phyloP scores from a whole-genome alignment of 2,329 filamentous ascomycete genomes.

The Metarhizium sp. region DNA sequence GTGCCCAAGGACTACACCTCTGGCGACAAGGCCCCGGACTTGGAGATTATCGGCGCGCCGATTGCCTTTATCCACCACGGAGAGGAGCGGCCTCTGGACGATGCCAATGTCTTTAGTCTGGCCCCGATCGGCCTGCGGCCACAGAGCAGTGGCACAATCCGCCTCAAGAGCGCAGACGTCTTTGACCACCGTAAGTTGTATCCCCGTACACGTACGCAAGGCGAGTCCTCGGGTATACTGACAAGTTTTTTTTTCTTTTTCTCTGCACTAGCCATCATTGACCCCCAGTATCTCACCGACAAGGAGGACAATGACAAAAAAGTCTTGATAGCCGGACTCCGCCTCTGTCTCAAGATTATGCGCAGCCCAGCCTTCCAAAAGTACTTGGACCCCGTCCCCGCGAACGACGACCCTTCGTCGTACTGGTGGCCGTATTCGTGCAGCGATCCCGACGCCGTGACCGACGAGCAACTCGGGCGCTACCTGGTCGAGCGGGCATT shows the following conservation, averaged over 20 bases:
- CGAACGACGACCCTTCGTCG: slow-evolving; percentile 7
- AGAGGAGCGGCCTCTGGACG: slow-evolving; percentile 6
- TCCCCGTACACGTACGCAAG: neutral
- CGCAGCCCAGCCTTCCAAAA: slow-evolving; percentile 6
- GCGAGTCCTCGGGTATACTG: neutral
- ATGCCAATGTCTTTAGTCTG: slow-evolving; percentile 6
- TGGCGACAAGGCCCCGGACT: slow-evolving; percentile 8
- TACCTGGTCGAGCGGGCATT: slow-evolving; percentile 10
- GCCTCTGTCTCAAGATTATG: slow-evolving; percentile 9
- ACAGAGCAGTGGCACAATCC: slow-evolving; percentile 10
- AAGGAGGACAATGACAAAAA: slow-evolving; percentile 11
- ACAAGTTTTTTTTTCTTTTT: neutral
- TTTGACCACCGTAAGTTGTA: slow-evolving; percentile 11
- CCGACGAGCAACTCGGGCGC: slow-evolving; percentile 11
- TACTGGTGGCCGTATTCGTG: slow-evolving; percentile 14
- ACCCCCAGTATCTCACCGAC: slow-evolving; percentile 12
- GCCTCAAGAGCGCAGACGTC: slow-evolving; percentile 8
- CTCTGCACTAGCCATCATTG: slow-evolving; percentile 10
- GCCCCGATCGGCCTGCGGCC: slow-evolving; percentile 8
- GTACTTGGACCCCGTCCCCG: slow-evolving; percentile 9
- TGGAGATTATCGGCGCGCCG: slow-evolving; percentile 10
- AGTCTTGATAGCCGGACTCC: slow-evolving; percentile 10
- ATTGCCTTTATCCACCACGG: slow-evolving; percentile 12
- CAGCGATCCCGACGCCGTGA: slow-evolving; percentile 9
- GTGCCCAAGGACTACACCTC: slow-evolving; percentile 10